Evolutionary conservation across 2,329 filamentous ascomycete species (phyloP).

Genomic region (Cladophialophora carrionii): DNA sequence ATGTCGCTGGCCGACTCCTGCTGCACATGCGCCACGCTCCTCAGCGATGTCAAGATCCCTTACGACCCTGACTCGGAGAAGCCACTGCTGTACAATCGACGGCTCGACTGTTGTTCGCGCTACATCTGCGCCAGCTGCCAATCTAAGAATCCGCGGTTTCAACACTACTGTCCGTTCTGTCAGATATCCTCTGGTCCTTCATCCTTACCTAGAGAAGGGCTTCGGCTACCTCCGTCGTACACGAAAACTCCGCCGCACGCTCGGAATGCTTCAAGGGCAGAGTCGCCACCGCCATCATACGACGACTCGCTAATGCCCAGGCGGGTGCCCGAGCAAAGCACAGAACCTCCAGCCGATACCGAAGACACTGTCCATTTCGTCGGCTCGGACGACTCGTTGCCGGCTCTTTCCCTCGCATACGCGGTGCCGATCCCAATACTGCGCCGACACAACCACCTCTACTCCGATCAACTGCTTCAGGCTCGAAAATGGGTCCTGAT

Average conservation of each 20-base stretch:
- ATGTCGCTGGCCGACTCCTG: slow-evolving; percentile 51
- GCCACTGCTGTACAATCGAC: slow-evolving; percentile 61
- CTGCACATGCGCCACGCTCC: slow-evolving; percentile 69
- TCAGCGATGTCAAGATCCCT: slow-evolving; percentile 59
- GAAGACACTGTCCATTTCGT: slow-evolving; percentile 74
- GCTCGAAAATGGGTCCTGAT: slow-evolving; percentile 72
- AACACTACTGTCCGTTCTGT: slow-evolving; percentile 72
- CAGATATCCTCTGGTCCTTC: slow-evolving; percentile 68
- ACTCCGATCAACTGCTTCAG: slow-evolving; percentile 70
- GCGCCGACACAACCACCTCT: slow-evolving; percentile 69
- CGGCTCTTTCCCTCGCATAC: slow-evolving; percentile 72
- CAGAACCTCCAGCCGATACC: slow-evolving; percentile 19
- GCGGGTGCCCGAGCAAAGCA: slow-evolving; percentile 13
- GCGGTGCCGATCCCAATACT: slow-evolving; percentile 66
- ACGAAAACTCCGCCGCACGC: slow-evolving; percentile 17
- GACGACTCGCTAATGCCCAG: slow-evolving; percentile 22
- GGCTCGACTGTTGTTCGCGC: slow-evolving; percentile 69
- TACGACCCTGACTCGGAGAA: slow-evolving; percentile 64
- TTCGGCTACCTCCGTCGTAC: slow-evolving; percentile 52
- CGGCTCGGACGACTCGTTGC: slow-evolving; percentile 69
- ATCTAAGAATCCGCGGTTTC: slow-evolving; percentile 70
- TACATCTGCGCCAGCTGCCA: slow-evolving; percentile 72
- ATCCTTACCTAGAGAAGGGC: slow-evolving; percentile 62
- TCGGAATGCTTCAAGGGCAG: slow-evolving; percentile 9
- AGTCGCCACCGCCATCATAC: slow-evolving; percentile 29